Evolutionary conservation across 2,329 filamentous ascomycete genomes (phyloP), one percentile per base, ranked within the genome.

Genomic region (Monilinia fructigena): DNA sequence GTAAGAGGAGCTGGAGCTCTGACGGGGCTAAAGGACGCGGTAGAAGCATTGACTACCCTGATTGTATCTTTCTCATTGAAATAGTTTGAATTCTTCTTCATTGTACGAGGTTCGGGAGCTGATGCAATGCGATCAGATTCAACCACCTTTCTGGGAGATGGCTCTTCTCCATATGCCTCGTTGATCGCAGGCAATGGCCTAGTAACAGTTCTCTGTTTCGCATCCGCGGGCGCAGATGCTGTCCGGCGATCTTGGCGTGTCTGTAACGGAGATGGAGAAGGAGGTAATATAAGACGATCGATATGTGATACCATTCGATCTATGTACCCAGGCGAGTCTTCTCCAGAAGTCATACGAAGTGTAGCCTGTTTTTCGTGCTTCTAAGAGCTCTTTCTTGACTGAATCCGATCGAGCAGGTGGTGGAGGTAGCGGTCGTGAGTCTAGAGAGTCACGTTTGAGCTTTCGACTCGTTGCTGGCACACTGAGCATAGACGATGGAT

Each of bases 281-380:
- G 56, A 50, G 81, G 80, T 59, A 82, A 77, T 69, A 87, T 85
- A 35, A 87, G 76, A 23, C 81, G 80, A 75, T 88, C 85, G 16
- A 88, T 79, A 68, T 87, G 82, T 11, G 81, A 81, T 55, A 90
- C 83, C 31, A 90, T 82, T 56, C 86, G 83, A 42, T 85, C 81
- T 53, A 88, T 80, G 67, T 86, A 83, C 5, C 79, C 78, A 54
- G 73, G 23, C 68, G 82, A 76, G 72, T 70, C 67, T 50, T 65
- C 68, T 35, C 70, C 73, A 50, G 68, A 70, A 61, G 63, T 58
- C 65, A 72, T 74, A 45, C 75, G 70, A 52, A 71, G 65, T 61
- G 75, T 72, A 23, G 72, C 74, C 53, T 75, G 67, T 60, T 72
- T 72, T 71, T 23, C 72, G 68, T 40, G 75, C 74, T 62, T 76